Evolutionary conservation across 2,329 filamentous ascomycete genomes (phyloP), one percentile per base, ranked within the genome.

Genomic region (Monosporascus sp.): DNA sequence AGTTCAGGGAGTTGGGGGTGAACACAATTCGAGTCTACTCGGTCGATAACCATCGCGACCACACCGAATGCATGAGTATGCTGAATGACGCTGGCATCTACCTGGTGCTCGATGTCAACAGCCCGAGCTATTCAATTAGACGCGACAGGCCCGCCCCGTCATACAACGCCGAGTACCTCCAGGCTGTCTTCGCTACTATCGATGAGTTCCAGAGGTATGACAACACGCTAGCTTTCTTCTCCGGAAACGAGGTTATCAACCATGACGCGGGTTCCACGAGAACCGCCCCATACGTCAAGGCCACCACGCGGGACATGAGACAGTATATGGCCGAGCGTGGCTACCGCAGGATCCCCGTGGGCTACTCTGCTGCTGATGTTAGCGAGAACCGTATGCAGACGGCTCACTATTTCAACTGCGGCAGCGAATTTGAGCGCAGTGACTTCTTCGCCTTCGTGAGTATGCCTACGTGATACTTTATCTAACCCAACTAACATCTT

Each of bases 1-100:
- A 90, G 68, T 96, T 96, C 83, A 82, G 89, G 76, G 82, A 90
- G 60, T 79, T 97, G 49, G 90, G 91, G 48, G 77, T 96, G 74
- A 97, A 97, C 79, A 91, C 90, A 25, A 79, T 97, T 67, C 91
- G 92, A 71, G 88, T 96, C 57, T 97, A 96, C 80, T 90, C 88
- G 17, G 85, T 95, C 61, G 92, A 97, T 78, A 96, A 96, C 80
- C 85, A 85, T 49, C 75, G 78, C 62, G 74, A 86, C 70, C 92
- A 97, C 74, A 85, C 92, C 64, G 80, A 84, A 57, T 97, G 92
- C 78, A 97, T 97, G 92, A 76, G 79, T 55, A 78, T 81, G 46
- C 80, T 96, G 56, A 85, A 84, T 50, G 88, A 88, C 64, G 91
- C 90, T 57, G 89, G 89, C 64, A 96, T 96, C 77, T 96, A 96